Conservation (phyloP, 2,329 filamentous ascomycete species). For the Tolypocladium tropicale region DNA sequence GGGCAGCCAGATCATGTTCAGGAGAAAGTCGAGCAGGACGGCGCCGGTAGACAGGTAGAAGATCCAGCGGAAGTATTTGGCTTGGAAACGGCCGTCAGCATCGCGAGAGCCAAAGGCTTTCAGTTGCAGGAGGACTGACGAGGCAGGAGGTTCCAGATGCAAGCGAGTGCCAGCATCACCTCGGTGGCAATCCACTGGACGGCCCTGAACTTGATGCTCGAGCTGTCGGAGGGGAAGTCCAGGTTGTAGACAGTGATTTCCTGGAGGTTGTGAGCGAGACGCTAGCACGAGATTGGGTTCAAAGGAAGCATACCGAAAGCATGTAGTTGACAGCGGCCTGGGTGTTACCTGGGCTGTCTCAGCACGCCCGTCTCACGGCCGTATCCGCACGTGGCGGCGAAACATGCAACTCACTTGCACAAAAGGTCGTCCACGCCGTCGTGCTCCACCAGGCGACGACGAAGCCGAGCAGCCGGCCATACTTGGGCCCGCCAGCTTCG, state of each 20-base stretch:
- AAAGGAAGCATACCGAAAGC: background rate
- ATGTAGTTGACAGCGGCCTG: background rate
- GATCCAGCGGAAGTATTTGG: slow-evolving; percentile 30
- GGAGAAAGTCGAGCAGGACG: slow-evolving; percentile 46
- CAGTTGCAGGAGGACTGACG: slow-evolving; percentile 7
- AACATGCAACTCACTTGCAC: slow-evolving; percentile 29
- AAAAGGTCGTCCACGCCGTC: slow-evolving; percentile 51
- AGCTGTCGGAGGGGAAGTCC: slow-evolving; percentile 41
- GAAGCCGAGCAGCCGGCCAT: slow-evolving; percentile 46
- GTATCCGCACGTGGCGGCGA: no score
- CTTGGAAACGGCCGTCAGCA: background rate
- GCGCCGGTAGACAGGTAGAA: slow-evolving; percentile 38
- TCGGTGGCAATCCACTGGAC: slow-evolving; percentile 52
- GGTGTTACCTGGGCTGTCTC: background rate
- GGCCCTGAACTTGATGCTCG: slow-evolving; percentile 45
- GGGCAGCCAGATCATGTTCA: slow-evolving; percentile 52
- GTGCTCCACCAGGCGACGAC: slow-evolving; percentile 57
- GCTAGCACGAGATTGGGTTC: background rate
- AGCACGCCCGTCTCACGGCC: background rate
- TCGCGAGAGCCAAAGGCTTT: background rate
- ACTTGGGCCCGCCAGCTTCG: slow-evolving; percentile 43
- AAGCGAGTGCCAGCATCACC: slow-evolving; percentile 37
- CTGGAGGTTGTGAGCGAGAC: slow-evolving; percentile 13
- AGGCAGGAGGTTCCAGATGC: slow-evolving; percentile 37
- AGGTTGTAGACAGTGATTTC: slow-evolving; percentile 48